A percentile compares a stretch with the other conserved stretches of the same genome.
Conservation (phyloP, 2,329 filamentous ascomycete genomes). For the Aureobasidium zeae region DNA sequence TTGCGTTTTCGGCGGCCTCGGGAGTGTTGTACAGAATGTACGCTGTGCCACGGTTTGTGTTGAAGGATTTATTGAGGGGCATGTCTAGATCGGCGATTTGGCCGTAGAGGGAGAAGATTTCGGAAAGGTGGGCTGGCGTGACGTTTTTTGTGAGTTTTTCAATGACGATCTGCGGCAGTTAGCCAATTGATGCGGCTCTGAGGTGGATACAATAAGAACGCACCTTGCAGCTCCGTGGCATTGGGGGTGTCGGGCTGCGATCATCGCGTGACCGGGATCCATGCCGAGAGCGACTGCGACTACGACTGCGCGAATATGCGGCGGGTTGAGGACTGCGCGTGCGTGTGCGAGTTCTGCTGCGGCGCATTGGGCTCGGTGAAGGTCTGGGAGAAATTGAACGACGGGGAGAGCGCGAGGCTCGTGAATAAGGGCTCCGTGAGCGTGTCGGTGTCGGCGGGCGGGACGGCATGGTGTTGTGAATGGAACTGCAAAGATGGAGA, state of each 20-base stretch:
- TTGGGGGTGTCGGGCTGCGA: conserved; percentile 12
- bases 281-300: conserved; percentile 5
- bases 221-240: conserved; percentile 15
- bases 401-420: conserved; percentile 8
- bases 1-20: conserved; percentile 74
- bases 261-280: conserved; percentile 2
- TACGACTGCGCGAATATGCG: conserved; percentile 6
- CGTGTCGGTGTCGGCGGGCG: conserved; percentile 6
- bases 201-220: neutral
- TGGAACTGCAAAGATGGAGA: neutral
- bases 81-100: conserved; percentile 79
- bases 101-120: conserved; percentile 88
- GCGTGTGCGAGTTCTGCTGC: conserved; percentile 8
- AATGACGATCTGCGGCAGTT: conserved; percentile 74
- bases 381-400: conserved; percentile 12
- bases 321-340: conserved; percentile 11
- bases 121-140: conserved; percentile 74
- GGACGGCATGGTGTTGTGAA: conserved; percentile 1
- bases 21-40: conserved; percentile 79
- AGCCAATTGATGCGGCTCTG: no score
- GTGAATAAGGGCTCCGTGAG: conserved; percentile 1
- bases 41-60: conserved; percentile 83
- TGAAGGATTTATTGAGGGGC: conserved; percentile 77
- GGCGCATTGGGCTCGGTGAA: conserved; percentile 8
- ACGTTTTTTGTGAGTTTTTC: conserved; percentile 95